Base-by-base conservation (phyloP, 2,329 filamentous ascomycete species). In the Beauveria asiatica region DNA sequence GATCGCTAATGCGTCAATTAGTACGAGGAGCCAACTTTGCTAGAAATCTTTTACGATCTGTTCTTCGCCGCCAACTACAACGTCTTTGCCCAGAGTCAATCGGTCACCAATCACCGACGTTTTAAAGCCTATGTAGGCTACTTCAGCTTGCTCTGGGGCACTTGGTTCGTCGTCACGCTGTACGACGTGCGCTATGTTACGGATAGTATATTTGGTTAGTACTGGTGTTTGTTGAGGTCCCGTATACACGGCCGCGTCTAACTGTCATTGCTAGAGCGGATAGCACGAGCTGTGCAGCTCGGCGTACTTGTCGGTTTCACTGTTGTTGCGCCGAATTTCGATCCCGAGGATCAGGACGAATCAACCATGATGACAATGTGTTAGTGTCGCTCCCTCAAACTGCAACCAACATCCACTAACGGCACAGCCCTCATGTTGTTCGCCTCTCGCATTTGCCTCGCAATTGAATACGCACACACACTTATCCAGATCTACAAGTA, bases 101-200 rank as follows among this genome's bases (percentile, higher is more conserved):
- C 68, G 37, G 69, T 74, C 42, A 74, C 70, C 62, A 71, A 66
- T 19, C 64, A 64, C 7, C 55, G 63, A 9, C 69, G 68, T 1
- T 69, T 77, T 61, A 70, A 68, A 49, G 66, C 71, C 6, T 74
- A 72, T 42, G 62, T 73, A n/a, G 73, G 72, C 8, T 75, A 70
- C 59, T 75, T 75, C 17, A 76, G 80, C 23, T 75, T 88, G 19
- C 73, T 88, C 6, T 88, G 85, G 85, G 81, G 86, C 61, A 87
- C 83, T n/a, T 88, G 86, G 86, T 78, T 87, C 41, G 76, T 85
- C 62, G 80, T 84, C 25, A 79, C 80, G 8, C 72, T 88, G 1
- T 87, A 84, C 68, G 86, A 89, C 69, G 80, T 88, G 41, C 83
- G 85, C 0, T 88, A 86, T 67, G 79, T 82, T 1, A 77, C 82